These are phyloP conservation scores for Entomortierella chlamydospora DNA, from an alignment of 192 early-diverging fungal species.

Conservation along the genomic window DNA sequence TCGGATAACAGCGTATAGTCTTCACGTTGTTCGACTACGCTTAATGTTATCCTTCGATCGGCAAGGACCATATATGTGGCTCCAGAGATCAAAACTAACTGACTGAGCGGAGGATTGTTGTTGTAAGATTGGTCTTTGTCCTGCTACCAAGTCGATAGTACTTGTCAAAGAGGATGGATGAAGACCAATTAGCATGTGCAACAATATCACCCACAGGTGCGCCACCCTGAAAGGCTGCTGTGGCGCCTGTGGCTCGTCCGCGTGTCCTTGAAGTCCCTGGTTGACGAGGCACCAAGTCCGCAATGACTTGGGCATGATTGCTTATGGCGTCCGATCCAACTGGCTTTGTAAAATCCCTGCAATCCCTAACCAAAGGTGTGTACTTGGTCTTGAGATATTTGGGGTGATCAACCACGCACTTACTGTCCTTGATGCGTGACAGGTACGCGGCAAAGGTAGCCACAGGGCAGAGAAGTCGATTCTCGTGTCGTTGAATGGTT, in stretches of 20 bases:
- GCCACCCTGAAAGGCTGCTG: conserved; percentile 1
- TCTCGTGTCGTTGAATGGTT: conserved; percentile 2
- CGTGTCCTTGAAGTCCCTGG: background rate
- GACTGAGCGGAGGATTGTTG: background rate
- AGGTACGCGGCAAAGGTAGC: background rate
- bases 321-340: conserved; percentile 1
- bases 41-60: background rate
- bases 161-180: conserved; percentile 6
- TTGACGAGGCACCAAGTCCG: background rate
- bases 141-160: conserved; percentile 1
- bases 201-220: conserved; percentile 3
- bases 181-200: conserved; percentile 12
- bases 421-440: background rate
- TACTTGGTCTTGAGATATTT: background rate
- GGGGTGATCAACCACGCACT: background rate
- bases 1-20: too few relatives aligned
- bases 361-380: background rate
- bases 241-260: background rate
- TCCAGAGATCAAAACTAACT: too few relatives aligned
- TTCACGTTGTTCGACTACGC: too few relatives aligned
- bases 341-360: background rate
- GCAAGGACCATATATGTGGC: conserved; percentile 2
- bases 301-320: background rate
- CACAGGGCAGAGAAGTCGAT: conserved; percentile 5
- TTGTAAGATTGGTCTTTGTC: conserved; percentile 5